Evolutionary conservation across 495 filamentous ascomycete species (phyloP), one percentile per base, ranked within the genome.

Genomic region (Aspergillus wentii): DNA sequence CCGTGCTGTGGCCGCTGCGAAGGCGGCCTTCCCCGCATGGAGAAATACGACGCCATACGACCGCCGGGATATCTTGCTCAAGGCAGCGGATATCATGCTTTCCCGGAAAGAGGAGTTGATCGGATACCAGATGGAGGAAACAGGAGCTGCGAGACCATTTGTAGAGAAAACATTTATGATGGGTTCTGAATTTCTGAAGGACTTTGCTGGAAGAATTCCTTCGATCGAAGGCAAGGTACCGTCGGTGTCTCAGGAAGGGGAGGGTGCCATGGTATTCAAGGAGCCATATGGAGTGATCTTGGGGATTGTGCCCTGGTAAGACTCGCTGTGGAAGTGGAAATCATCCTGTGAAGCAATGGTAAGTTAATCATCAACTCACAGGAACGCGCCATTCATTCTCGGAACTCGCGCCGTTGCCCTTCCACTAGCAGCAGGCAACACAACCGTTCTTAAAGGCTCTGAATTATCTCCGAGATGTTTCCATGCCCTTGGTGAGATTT

Each of bases 201-300:
- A 92, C 55, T 74, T 88, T 5, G 86, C 86, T 3, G 83, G 80
- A 2, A 63, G 85, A 28, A 71, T 88, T 16, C 56, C 61, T 5
- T 61, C 63, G 4, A 61, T 92, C 8, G 63, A 75, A 19, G 85
- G 87, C 3, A 58, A 57, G 8, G 71, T 88, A 19, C 84, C 86
- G 0, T 64, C 67, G 8, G 63, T 74, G 6, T 48, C 56, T 2
- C 56, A 78, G 15, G 63, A 75, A n/a, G 74, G 73, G 5, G 67
- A 66, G 26, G 68, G 71, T n/a, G 82, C 83, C 0, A 68, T 94
- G 50, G 63, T 94, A n/a, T 62, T 79, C 33, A 85, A 82, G 49
- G 83, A 94, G 57, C 88, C 88, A 4, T 88, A 79, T 47, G 88
- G 88, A 14, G 87, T 92, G 17, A 62, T 90, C 2, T 66, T 95